Evolutionary conservation across 345 rosid species (phyloP).

Genomic region (Eucalyptus pauciflora): DNA sequence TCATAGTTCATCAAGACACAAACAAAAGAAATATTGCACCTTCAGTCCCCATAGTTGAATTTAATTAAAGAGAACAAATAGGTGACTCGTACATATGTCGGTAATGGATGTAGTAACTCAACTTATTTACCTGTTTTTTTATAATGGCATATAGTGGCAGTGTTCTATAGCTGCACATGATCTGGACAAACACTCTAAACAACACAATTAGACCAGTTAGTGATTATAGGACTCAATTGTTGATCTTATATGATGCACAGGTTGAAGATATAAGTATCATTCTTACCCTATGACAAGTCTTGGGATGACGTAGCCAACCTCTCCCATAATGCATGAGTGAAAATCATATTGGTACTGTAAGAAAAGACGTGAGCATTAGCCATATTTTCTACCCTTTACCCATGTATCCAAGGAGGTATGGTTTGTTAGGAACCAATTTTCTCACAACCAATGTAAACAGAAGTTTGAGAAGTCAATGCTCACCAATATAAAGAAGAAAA

Average conservation of each 20-base stretch:
- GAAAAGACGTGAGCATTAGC: background rate
- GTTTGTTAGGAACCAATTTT: background rate
- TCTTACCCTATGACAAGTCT: conserved; percentile 68
- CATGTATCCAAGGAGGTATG: too few species aligned
- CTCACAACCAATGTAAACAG: background rate
- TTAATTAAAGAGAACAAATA: background rate
- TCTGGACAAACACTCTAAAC: conserved; percentile 48
- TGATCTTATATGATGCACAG: background rate
- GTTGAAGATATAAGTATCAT: background rate
- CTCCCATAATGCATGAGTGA: conserved; percentile 76
- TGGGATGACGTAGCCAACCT: conserved; percentile 40
- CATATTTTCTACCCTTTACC: background rate
- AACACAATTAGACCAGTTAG: background rate
- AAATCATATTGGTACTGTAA: conserved; percentile 58
- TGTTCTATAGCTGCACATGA: conserved; percentile 75
- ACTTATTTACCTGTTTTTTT: conserved; percentile 40
- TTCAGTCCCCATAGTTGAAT: background rate
- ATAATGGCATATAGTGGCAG: conserved; percentile 81
- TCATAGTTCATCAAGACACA: conserved; percentile 14
- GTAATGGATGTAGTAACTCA: background rate
- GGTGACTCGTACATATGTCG: background rate
- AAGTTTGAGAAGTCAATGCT: background rate
- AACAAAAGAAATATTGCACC: background rate
- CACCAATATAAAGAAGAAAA: conserved; percentile 73
- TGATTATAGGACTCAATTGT: background rate